Base-by-base conservation (phyloP, 2,329 filamentous ascomycete species). In the Aspergillus pseudoviridinutans region DNA sequence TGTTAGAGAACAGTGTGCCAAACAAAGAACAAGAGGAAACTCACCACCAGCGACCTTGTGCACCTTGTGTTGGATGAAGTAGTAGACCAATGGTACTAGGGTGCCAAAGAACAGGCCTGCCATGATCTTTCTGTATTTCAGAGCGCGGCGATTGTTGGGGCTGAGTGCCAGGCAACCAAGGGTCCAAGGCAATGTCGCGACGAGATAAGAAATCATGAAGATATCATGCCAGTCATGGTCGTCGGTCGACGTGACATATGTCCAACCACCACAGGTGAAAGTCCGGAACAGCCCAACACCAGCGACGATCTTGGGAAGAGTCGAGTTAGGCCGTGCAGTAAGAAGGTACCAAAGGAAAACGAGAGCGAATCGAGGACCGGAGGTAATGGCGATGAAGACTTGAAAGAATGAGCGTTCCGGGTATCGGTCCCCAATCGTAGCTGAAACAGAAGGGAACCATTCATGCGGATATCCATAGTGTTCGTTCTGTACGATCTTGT, bases 211-310 rank as follows among this genome's bases (percentile, higher is more conserved):
- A 66, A 99, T 97, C 94, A 99, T 99, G 74, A 99, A 93, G 61
- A 97, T 93, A 71, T 99, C 94, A 74, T 99, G 94, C 92, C 92
- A 97, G 76, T 96, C 87, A 75, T 99, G 94, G 73, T 97, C 91
- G 73, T 99, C 94, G 47, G 94, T 99, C 61, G 94, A 97, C 27
- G 94, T 99, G 60, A 99, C 87, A 75, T 97, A 99, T 54, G 94
- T 97, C 93, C 94, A 99, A 58, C 94, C 94, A 66, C 93, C 94
- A 71, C 94, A 99, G 3, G 92, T 96, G 58, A 97, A 78, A 9
- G 93, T 97, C 67, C 94, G 87, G 70, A 97, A 88, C 53, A 97
- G 65, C 56, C 94, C 94, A 66, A 90, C 87, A 44, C 83, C 83
- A 49, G 88, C 88, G 60, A 97, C 83, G 61, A 94, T 87, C 71